Evolutionary conservation across 352 stramenopile genomes (phyloP), one percentile per base, ranked within the genome.

Genomic region (Globisporangium paroecandrum): DNA sequence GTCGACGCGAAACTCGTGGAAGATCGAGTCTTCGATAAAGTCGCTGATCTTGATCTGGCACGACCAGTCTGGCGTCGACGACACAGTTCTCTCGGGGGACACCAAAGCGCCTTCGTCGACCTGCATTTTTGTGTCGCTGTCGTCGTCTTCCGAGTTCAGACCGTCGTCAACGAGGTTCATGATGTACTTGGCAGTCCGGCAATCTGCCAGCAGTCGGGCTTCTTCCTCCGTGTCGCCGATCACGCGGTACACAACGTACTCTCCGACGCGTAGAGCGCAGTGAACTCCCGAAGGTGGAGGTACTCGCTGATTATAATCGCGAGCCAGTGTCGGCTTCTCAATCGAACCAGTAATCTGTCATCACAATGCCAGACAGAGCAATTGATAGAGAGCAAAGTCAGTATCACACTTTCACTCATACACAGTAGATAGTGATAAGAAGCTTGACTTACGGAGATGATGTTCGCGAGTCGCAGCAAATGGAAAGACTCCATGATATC

Each of bases 131-230:
- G 64, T 34, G 55, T 85, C 75, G 8, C 70, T 69, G 20, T 84
- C 70, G 15, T 76, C 47, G 13, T 76, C 72, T 29, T 84, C 85
- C 3, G 81, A 74, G 58, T 87, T 75, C 41, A 92, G 72, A 4
- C 79, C 83, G 49, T 72, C 80, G 66, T 94, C 82, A 51, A 94
- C 91, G 54, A 94, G 68, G 68, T 92, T 79, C 56, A 81, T 68
- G 6, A 92, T 69, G 71, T 90, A 94, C n/a, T 85, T 80, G 7
- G 78, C 77, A 25, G 77, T 74, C 49, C 68, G 69, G 56, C 72
- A 87, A 27, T 85, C 85, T 4, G 75, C 86, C n/a, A 89, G 66
- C 2, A 70, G 62, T 36, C 75, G 72, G 10, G 78, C 82, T 0
- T 90, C 83, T 18, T 67, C 66, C 66, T 94, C 81, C 32, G 73